Base-by-base conservation (phyloP, 352 stramenopile species). In the Phytophthora cajani region DNA sequence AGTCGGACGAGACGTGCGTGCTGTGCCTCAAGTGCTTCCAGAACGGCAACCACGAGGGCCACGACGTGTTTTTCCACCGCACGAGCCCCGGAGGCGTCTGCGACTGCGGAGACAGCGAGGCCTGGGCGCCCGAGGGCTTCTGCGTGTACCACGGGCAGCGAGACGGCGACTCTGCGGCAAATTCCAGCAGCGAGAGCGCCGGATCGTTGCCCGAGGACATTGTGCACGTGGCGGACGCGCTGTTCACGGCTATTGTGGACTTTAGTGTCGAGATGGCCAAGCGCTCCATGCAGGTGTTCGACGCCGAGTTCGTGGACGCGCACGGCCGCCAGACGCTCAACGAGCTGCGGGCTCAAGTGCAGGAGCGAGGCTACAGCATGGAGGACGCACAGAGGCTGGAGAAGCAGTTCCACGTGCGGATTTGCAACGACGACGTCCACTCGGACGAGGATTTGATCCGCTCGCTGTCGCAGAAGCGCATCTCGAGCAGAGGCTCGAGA, bases 361-460 rank as follows among this genome's bases (percentile, higher is more conserved):
- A 76, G 27, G 55, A 68, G 40, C 23, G 25, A 50, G 53, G 65
- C 23, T 30, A 21, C 32, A 60, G 36, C 6, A 27, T 74, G 44
- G 75, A 75, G 25, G 59, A 76, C 16, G 38, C 25, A 19, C 73
- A 67, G 47, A 17, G 9, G n/a, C 67, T 66, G 44, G 84, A 82
- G 36, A 90, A 81, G n/a, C 69, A 78, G 9, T 90, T 99, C 44
- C 90, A 97, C 58, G 82, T 99, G 23, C 77, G 96, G 7, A 90
- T 99, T 44, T 98, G 98, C 81, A 99, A 99, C 78, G 97, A 99
- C 72, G 98, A 99, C 65, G 94, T 99, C 3, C 98, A 99, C 73
- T 99, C 97, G 3, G 98, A 98, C 68, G 95, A 99, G 54, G 95
- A 99, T 66, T 89, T 99, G 12, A 97, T 98, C 70, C 81, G 80